phyloP scores from a whole-genome alignment of 116 monocot genomes.

The Posidonia oceanica region DNA sequence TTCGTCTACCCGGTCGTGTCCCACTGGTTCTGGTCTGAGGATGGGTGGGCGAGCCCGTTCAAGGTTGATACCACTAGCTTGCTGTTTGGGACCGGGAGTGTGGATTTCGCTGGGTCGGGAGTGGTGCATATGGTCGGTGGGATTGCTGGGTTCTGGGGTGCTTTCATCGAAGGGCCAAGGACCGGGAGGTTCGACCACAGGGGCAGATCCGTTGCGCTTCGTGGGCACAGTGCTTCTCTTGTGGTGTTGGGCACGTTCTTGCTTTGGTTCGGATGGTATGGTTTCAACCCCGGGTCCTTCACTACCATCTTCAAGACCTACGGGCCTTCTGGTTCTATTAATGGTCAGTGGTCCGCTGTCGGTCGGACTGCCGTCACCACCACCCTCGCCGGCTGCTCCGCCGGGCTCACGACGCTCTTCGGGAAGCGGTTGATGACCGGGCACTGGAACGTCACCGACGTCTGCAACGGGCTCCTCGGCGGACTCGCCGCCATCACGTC shows the following conservation, averaged over 20 bases:
- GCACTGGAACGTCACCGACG: slow-evolving; percentile 71
- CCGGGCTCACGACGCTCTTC: slow-evolving; percentile 52
- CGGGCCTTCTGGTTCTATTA: slow-evolving; percentile 35
- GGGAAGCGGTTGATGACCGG: slow-evolving; percentile 39
- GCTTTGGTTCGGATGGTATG: slow-evolving; percentile 91
- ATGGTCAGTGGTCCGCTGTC: slow-evolving; percentile 64
- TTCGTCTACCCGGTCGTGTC: slow-evolving; percentile 57
- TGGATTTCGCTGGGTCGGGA: slow-evolving; percentile 79
- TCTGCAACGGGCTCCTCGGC: slow-evolving; percentile 73
- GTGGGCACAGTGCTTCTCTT: slow-evolving; percentile 72
- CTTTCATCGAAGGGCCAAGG: slow-evolving; percentile 73
- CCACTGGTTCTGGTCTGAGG: slow-evolving; percentile 59
- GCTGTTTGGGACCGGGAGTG: slow-evolving; percentile 54
- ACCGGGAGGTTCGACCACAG: slow-evolving; percentile 58
- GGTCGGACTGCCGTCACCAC: slow-evolving; percentile 59
- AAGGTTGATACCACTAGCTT: slow-evolving; percentile 16
- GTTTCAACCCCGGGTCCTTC: slow-evolving; percentile 92
- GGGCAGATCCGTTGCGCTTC: slow-evolving; percentile 47
- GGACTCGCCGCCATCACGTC: slow-evolving; percentile 22
- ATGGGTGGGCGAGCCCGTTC: slow-evolving; percentile 39
- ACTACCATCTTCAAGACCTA: slow-evolving; percentile 46
- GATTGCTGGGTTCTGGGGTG: slow-evolving; percentile 76
- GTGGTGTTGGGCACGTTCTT: slow-evolving; percentile 83
- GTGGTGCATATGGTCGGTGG: slow-evolving; percentile 86
- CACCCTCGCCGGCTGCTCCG: slow-evolving; percentile 55